Evolutionary conservation across 495 filamentous ascomycete genomes (phyloP).

Genomic region (Cercophora samala): DNA sequence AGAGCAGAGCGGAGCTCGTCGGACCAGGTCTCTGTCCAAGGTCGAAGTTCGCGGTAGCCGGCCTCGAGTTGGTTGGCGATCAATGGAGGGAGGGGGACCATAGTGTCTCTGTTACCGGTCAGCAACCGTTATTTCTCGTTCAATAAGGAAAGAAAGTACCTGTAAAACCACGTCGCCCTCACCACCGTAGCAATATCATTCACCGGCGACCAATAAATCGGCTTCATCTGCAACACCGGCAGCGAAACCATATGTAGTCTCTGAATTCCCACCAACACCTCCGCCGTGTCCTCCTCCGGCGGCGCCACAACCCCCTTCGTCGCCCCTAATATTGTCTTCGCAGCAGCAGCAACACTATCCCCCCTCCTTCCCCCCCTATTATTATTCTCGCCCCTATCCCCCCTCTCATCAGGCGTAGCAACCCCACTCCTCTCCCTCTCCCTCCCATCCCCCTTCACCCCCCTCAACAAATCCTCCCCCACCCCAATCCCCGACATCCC

Average conservation of each 20-base stretch:
- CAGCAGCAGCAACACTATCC: slow-evolving; percentile 19
- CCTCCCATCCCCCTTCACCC: slow-evolving; percentile 32
- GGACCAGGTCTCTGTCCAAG: slow-evolving; percentile 89
- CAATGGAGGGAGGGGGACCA: slow-evolving; percentile 82
- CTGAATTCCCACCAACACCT: slow-evolving; percentile 73
- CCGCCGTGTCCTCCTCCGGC: slow-evolving; percentile 31
- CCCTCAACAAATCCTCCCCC: slow-evolving; percentile 45
- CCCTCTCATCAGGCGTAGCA: not conserved
- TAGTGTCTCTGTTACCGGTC: slow-evolving; percentile 59
- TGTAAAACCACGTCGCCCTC: slow-evolving; percentile 94
- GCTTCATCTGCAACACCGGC: slow-evolving; percentile 74
- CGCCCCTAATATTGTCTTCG: not conserved
- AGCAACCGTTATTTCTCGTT: slow-evolving; percentile 5
- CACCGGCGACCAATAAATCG: slow-evolving; percentile 97
- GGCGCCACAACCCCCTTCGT: not conserved
- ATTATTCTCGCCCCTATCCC: slow-evolving; percentile 9
- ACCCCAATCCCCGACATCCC: slow-evolving; percentile 43
- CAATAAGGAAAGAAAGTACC: slow-evolving; percentile 13
- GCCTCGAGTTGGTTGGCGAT: slow-evolving; percentile 89
- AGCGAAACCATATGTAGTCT: slow-evolving; percentile 62
- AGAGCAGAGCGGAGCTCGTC: slow-evolving; percentile 90
- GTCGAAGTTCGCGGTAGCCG: slow-evolving; percentile 79
- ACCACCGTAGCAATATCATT: slow-evolving; percentile 81
- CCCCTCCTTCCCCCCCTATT: slow-evolving; percentile 13
- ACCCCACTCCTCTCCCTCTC: not conserved